A percentile compares a stretch with the other conserved stretches of the same genome.
Evolutionary conservation across 805 yeast genomes (phyloP).

Genomic region (Kuraishia ogatae): DNA sequence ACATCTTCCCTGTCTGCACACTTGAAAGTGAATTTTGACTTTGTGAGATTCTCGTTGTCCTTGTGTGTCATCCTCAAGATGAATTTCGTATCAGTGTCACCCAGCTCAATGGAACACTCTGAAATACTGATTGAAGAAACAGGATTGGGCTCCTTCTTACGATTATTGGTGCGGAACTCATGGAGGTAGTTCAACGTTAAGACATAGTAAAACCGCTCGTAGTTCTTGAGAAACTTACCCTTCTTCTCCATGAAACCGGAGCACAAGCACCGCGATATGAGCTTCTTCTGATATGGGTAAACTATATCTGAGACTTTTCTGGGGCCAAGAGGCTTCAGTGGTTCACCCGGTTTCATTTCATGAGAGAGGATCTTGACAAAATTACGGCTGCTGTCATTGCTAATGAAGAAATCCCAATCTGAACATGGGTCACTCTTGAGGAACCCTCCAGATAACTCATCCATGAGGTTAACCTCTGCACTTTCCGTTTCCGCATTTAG

Average conservation of each 20-base stretch:
- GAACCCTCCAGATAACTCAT: slow-evolving; percentile 42
- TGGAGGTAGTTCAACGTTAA: slow-evolving; percentile 59
- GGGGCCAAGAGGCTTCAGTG: slow-evolving; percentile 23
- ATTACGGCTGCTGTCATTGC: slow-evolving; percentile 30
- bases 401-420: slow-evolving; percentile 66
- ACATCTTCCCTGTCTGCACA: slow-evolving; percentile 35
- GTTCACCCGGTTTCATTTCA: slow-evolving; percentile 13
- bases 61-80: slow-evolving; percentile 26
- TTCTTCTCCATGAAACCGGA: slow-evolving; percentile 55
- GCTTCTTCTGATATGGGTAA: slow-evolving; percentile 47
- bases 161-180: slow-evolving; percentile 52
- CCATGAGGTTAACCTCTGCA: slow-evolving; percentile 40
- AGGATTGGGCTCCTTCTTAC: slow-evolving; percentile 44
- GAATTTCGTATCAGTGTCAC: slow-evolving; percentile 28
- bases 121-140: slow-evolving; percentile 30
- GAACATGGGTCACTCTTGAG: slow-evolving; percentile 47
- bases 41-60: slow-evolving; percentile 14
- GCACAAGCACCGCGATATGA: slow-evolving; percentile 42
- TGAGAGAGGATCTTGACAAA: slow-evolving; percentile 27
- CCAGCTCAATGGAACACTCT: slow-evolving; percentile 21
- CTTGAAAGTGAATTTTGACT: slow-evolving; percentile 27
- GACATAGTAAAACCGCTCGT: slow-evolving; percentile 56
- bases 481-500: slow-evolving; percentile 42
- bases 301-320: slow-evolving; percentile 40
- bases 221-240: slow-evolving; percentile 52